Percentiles rank a stretch among this genome's conserved stretches.
Conservation (phyloP, 2,329 filamentous ascomycete genomes). For the Fusarium newnesense region DNA sequence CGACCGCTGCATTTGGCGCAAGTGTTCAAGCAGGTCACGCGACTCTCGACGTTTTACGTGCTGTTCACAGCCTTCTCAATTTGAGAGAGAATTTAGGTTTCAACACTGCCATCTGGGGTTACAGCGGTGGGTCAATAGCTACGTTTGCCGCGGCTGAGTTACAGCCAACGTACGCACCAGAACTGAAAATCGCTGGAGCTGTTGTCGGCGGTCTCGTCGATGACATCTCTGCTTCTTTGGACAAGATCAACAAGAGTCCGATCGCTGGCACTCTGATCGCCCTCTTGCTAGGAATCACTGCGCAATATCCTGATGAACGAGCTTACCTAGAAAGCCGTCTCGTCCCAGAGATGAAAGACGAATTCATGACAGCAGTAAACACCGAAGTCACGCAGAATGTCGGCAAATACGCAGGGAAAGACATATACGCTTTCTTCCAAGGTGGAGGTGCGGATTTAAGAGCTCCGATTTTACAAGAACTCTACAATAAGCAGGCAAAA, state of each 20-base stretch:
- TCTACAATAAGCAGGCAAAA: constrained; percentile 45
- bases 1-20: too few species aligned
- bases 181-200: constrained; percentile 13
- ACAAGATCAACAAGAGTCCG: constrained; percentile 23
- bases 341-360: constrained; percentile 1
- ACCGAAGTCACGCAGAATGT: constrained; percentile 26
- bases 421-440: constrained; percentile 46
- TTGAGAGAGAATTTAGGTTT: background rate
- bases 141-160: constrained; percentile 33
- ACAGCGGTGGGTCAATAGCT: constrained; percentile 37
- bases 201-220: constrained; percentile 37
- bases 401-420: constrained; percentile 27
- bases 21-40: constrained; percentile 53
- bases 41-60: constrained; percentile 54
- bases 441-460: constrained; percentile 41
- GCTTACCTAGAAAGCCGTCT: constrained; percentile 24
- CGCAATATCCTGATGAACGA: constrained; percentile 27
- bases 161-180: constrained; percentile 22
- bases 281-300: constrained; percentile 28
- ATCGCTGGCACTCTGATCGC: constrained; percentile 25
- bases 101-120: constrained; percentile 29
- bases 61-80: constrained; percentile 42
- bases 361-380: constrained; percentile 10
- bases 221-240: constrained; percentile 19
- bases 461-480: constrained; percentile 21